A percentile compares a stretch with the other conserved stretches of the same genome.
Evolutionary conservation across 805 yeast genomes (phyloP).

Genomic region (Brettanomyces nanus): DNA sequence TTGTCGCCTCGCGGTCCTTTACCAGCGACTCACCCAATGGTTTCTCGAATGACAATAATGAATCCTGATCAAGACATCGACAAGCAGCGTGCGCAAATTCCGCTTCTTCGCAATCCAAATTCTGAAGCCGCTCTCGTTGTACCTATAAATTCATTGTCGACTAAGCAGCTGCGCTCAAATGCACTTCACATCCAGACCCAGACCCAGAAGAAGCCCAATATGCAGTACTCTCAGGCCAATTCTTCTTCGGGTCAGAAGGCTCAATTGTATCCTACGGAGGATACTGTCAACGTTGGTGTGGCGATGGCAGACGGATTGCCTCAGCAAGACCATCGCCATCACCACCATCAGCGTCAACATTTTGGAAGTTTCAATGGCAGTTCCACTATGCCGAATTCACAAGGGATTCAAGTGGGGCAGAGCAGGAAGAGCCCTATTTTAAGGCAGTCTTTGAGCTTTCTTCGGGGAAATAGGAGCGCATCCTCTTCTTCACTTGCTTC

Average conservation of each 20-base stretch:
- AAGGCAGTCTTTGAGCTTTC: constrained; percentile 29
- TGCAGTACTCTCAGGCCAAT: not conserved
- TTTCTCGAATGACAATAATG: not conserved
- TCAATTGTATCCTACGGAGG: constrained; percentile 1
- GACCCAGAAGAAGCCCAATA: not conserved
- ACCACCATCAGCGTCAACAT: constrained; percentile 6
- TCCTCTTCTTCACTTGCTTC: constrained; percentile 17
- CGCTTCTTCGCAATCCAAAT: too few species aligned
- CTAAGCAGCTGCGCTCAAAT: too few species aligned
- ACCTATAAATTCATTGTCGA: too few species aligned
- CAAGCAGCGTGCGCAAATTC: not conserved
- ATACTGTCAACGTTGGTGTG: not conserved
- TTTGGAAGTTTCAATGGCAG: not conserved
- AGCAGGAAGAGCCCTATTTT: constrained; percentile 27
- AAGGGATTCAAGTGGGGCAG: constrained; percentile 3
- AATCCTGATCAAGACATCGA: not conserved
- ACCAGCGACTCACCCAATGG: not conserved
- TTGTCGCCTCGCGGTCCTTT: not conserved
- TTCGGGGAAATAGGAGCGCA: constrained; percentile 23
- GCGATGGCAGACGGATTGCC: not conserved
- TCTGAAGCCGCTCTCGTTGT: too few species aligned
- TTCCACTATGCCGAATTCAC: not conserved
- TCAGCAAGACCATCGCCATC: constrained; percentile 1
- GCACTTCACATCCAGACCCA: constrained; percentile 2
- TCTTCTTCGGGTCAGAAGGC: constrained; percentile 3